Base-by-base conservation (phyloP, 1,284 basidiomycete genomes). In the Earliella scabrosa region DNA sequence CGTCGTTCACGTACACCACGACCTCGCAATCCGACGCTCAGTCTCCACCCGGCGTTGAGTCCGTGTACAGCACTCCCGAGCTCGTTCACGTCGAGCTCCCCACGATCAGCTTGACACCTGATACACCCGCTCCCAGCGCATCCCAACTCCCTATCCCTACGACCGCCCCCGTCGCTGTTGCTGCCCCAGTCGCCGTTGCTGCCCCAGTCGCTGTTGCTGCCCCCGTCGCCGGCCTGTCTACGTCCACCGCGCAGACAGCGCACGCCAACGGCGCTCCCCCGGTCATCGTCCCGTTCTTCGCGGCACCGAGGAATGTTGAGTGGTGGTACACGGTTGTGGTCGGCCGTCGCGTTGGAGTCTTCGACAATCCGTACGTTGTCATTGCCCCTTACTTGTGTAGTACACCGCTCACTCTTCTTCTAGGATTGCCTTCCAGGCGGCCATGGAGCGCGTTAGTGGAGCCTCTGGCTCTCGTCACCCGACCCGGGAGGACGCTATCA, bases 291-390 rank as follows among this genome's bases (percentile, higher is more conserved):
- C 32, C 9, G 11, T 10, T 10, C 32, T 34, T 16, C 32, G 11
- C 32, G 13, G 4, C n/a, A 10, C 9, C 2, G n/a, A 3, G 32
- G n/a, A n/a, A 34, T 34, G 32, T 16, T 7, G 34, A 47, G 23
- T 29, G 32, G 18, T 50, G 48, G 48, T 50, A 50, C 26, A 20
- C 29, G 9, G 48, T 50, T 5, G 40, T 36, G 13, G 13, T 26
- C 10, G 48, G 48, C 3, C 48, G 48, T 3, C 13, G 26, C 14
- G 36, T 50, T 10, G 48, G 48, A 34, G 36, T 50, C 36, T 50
- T 50, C 36, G 35, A 50, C 38, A 41, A 50, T 27, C 26, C n/a
- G 48, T 50, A 31, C 26, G 48, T 40, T 36, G 10, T 36, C 36
- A 18, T 24, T 32, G 20, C 18, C 29, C 20, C 10, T 23, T 24